A percentile compares a stretch with the other conserved stretches of the same genome.
phyloP scores from a whole-genome alignment of 805 yeast genomes.

The Sugiyamaella boreocaroliniensis region DNA sequence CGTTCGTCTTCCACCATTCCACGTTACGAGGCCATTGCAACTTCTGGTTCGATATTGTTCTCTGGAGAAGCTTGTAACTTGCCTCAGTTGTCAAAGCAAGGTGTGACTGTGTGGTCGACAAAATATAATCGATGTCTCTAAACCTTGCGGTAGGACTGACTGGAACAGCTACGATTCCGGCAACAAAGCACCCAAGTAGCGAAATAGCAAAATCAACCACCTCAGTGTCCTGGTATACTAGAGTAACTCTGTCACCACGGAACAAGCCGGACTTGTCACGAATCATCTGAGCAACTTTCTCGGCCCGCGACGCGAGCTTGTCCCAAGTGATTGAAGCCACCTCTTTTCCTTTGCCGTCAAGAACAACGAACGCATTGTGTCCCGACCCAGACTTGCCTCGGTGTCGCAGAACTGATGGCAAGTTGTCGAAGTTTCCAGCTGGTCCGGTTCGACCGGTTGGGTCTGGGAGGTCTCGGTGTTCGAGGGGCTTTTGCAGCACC shows the following conservation, averaged over 20 bases:
- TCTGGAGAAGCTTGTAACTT: constrained; percentile 68
- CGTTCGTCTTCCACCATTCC: constrained; percentile 76
- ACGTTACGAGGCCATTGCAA: constrained; percentile 70
- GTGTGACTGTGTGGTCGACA: constrained; percentile 68
- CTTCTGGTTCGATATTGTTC: constrained; percentile 41
- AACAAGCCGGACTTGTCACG: constrained; percentile 64
- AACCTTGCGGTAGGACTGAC: constrained; percentile 67
- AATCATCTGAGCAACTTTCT: constrained; percentile 80
- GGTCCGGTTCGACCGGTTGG: constrained; percentile 32
- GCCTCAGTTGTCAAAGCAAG: constrained; percentile 75
- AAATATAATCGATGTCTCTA: constrained; percentile 63
- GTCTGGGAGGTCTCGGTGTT: constrained; percentile 46
- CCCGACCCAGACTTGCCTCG: constrained; percentile 60
- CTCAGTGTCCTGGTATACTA: constrained; percentile 78
- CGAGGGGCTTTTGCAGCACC: constrained; percentile 51
- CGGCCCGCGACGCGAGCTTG: constrained; percentile 72
- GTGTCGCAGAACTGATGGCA: constrained; percentile 66
- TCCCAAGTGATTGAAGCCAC: constrained; percentile 78
- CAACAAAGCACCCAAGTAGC: constrained; percentile 82
- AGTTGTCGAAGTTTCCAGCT: constrained; percentile 43
- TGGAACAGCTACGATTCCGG: constrained; percentile 94
- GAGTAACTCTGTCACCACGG: constrained; percentile 75
- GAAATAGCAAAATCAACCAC: constrained; percentile 82
- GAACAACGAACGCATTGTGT: constrained; percentile 62
- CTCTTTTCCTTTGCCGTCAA: constrained; percentile 81